Base-by-base conservation (phyloP, 176 grass and related monocot genomes). In the Rhynchospora breviuscula region DNA sequence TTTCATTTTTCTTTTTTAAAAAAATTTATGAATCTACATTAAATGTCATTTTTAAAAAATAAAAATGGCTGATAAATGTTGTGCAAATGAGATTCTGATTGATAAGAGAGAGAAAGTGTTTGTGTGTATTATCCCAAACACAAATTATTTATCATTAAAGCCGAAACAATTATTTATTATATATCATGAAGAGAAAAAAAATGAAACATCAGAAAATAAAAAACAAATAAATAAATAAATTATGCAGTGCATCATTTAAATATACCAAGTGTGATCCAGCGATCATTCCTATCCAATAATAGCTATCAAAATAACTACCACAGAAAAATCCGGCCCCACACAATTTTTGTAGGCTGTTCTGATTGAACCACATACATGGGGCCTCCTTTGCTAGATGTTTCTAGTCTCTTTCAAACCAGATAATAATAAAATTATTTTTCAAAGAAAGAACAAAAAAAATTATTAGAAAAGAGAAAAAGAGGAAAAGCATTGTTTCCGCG, bases 321-420 rank as follows among this genome's bases (percentile, higher is more conserved):
- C 14, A 44, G 43, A 80, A 60, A 31, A 61, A 2, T 43, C 1
- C 6, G 35, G 77, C 25, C 54, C 77, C 54, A 62, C 54, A 61
- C 60, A 61, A 78, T 58, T 44, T 74, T 73, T 73, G 45, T 73
- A 23, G 69, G n/a, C 49, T 49, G 69, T 73, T 73, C n/a, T 73
- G 69, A 73, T 73, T 73, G 18, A 72, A 47, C n/a, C 8, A 49
- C 2, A 73, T 49, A 21, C 2, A 23, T 23, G 56, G 69, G 69
- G 44, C 45, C 69, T 10, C 1, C 2, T 3, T n/a, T 52, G 70
- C 70, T 74, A 74, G 44, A 74, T 74, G 70, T 52, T 49, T 23
- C 70, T 21, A 25, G 70, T 74, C 10, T 7, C 51, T 74, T 74
- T 74, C 17, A 14, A 10, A 52, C 45, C 70, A 14, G 46, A 8